These are phyloP conservation scores for Ustilago loliicola DNA, from an alignment of 1,284 basidiomycete species.

Conservation along the genomic window DNA sequence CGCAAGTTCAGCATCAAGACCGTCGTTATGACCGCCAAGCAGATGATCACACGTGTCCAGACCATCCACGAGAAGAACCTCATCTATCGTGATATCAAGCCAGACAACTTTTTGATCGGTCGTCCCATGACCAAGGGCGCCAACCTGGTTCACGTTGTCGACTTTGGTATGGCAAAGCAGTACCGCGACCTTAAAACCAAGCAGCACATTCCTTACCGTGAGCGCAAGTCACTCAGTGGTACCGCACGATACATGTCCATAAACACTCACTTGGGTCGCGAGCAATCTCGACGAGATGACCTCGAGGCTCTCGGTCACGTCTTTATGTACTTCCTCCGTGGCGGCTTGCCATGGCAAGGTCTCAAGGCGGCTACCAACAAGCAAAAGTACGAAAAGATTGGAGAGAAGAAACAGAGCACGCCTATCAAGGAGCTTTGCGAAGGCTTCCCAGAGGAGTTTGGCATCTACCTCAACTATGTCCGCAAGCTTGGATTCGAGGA, in stretches of 20 bases:
- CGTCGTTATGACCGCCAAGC: constrained; percentile 94
- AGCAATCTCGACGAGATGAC: constrained; percentile 94
- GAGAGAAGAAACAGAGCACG: constrained; percentile 97
- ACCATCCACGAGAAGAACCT: constrained; percentile 97
- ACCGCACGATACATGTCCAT: constrained; percentile 98
- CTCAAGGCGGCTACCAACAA: constrained; percentile 97
- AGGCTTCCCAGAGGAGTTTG: constrained; percentile 92
- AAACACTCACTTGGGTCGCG: constrained; percentile 93
- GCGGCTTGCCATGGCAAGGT: constrained; percentile 92
- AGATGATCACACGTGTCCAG: constrained; percentile 86
- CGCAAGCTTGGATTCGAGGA: constrained; percentile 91
- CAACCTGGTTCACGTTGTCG: constrained; percentile 87
- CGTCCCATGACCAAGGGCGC: constrained; percentile 87
- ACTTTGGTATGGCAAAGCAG: constrained; percentile 98
- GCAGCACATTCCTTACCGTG: constrained; percentile 95
- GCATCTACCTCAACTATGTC: constrained; percentile 88
- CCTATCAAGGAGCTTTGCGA: constrained; percentile 94
- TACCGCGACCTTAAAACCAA: constrained; percentile 97
- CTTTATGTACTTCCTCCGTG: constrained; percentile 96
- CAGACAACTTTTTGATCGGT: constrained; percentile 95
- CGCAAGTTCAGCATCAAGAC: constrained; percentile 95
- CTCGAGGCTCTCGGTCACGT: constrained; percentile 95
- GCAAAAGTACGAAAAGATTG: constrained; percentile 99
- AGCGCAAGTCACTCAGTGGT: constrained; percentile 88
- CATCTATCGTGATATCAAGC: constrained; percentile 97